A percentile compares a stretch with the other conserved stretches of the same genome.
Evolutionary conservation across 2,329 filamentous ascomycete genomes (phyloP).

Genomic region (Dactylellina haptotyla): DNA sequence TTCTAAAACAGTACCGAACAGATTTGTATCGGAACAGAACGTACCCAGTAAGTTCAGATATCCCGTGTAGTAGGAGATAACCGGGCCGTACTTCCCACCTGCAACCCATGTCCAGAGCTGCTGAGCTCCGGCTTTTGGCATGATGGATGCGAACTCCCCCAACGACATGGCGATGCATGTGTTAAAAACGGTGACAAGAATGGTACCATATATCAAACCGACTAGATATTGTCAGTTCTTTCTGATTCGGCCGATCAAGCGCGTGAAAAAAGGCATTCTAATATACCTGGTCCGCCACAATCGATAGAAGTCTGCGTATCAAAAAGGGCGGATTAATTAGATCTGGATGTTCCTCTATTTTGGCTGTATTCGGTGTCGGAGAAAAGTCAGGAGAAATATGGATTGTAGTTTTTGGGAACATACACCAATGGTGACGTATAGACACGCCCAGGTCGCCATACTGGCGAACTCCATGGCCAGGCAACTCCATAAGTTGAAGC

Average conservation of each 20-base stretch:
- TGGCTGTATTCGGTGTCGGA: background rate
- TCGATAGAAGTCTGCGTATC: slow-evolving; percentile 47
- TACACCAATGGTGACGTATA: slow-evolving; percentile 54
- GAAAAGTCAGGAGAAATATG: background rate
- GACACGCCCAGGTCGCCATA: slow-evolving; percentile 53
- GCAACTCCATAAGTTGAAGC: slow-evolving; percentile 53
- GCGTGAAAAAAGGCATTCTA: background rate
- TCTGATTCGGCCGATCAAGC: background rate
- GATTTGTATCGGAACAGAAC: background rate
- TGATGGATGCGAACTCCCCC: slow-evolving; percentile 51
- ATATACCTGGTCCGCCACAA: slow-evolving; percentile 49
- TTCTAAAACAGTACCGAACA: background rate
- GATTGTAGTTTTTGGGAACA: slow-evolving; percentile 9
- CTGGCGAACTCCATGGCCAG: slow-evolving; percentile 52
- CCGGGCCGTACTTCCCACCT: slow-evolving; percentile 44
- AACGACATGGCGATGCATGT: slow-evolving; percentile 48
- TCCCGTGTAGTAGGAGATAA: slow-evolving; percentile 51
- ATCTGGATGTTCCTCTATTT: background rate
- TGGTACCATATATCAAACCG: slow-evolving; percentile 47
- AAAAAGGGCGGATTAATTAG: slow-evolving; percentile 39
- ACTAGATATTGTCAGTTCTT: slow-evolving; percentile 18
- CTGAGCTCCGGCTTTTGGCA: slow-evolving; percentile 51
- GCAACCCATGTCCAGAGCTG: slow-evolving; percentile 52
- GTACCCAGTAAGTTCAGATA: slow-evolving; percentile 52
- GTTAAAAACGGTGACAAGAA: slow-evolving; percentile 51